These are phyloP conservation scores for Amaranthus cruentus DNA, from an alignment of 148 eudicot species.

Conservation along the genomic window DNA sequence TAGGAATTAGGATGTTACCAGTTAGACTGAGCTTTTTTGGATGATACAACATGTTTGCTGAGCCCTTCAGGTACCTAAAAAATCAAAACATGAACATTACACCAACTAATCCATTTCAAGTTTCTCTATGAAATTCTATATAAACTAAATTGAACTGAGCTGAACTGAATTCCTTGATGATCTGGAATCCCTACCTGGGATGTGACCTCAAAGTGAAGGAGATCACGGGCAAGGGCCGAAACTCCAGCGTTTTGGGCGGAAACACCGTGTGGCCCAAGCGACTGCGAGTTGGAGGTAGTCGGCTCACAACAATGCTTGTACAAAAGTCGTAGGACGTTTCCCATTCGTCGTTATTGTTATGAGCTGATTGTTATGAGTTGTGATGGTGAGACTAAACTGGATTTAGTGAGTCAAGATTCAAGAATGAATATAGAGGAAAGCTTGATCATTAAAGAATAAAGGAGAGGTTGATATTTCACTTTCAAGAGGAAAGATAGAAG, in stretches of 20 bases:
- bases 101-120: neutral
- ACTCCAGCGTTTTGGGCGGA: conserved; percentile 46
- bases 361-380: neutral
- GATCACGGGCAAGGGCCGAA: conserved; percentile 78
- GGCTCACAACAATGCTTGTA: conserved; percentile 44
- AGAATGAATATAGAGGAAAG: neutral
- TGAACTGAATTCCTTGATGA: neutral
- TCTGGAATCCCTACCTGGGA: conserved; percentile 46
- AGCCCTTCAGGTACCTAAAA: conserved; percentile 81
- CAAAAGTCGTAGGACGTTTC: conserved; percentile 63
- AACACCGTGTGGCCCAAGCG: conserved; percentile 56
- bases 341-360: conserved; percentile 35
- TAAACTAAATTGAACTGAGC: neutral
- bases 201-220: conserved; percentile 71
- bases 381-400: neutral
- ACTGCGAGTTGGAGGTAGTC: conserved; percentile 30
- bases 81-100: neutral
- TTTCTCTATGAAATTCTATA: neutral
- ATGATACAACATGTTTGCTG: conserved; percentile 67
- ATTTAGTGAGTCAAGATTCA: neutral
- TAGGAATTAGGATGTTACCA: conserved; percentile 38
- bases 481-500: conserved; percentile 7
- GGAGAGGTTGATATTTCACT: neutral
- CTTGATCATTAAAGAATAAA: neutral
- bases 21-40: conserved; percentile 86